Base-by-base conservation (phyloP, 768 basidiomycete species). In the Mycena alexandri region DNA sequence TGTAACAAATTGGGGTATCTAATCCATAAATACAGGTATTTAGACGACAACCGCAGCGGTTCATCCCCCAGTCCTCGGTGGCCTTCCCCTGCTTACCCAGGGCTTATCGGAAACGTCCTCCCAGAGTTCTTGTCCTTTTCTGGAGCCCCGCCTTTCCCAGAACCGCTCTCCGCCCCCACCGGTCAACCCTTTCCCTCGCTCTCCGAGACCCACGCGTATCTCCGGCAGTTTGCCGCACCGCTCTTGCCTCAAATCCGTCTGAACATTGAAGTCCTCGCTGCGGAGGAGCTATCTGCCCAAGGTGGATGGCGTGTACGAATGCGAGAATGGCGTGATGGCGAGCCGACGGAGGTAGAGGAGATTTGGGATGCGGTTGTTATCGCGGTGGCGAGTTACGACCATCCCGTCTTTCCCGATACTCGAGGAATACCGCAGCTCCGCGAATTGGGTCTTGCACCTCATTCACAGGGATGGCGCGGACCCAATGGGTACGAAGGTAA, bases 291-390 rank as follows among this genome's bases (percentile, higher is more conserved):
- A 0, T 59, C 53, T 0, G 72, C 47, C 2, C 70, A 63, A 1
- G 71, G 65, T 0, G 80, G 84, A 0, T 87, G 85, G 84, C 79
- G 69, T 22, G 82, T 86, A 0, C 44, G 70, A 1, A 74, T 81
- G 56, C 76, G 71, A 57, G 80, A 84, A 65, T 79, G 83, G 81
- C 76, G 73, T 56, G 43, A 68, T 10, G 59, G 42, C 3, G 74
- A 63, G 5, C 74, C 76, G 19, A 36, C 44, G 12, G 75, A 72
- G 43, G 60, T 68, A 3, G 79, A 80, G 34, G 83, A 85, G 59
- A 59, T 65, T 2, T 86, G 86, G 86, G 86, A 87, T 54, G 84
- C 82, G 0, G 80, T 86, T 7, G 81, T 86, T n/a, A 67, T 86
- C 29, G 80, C 84, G 33, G 75, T 80, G 41, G 80, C 84, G 17